phyloP scores from a whole-genome alignment of 306 rosid genomes.

The Chamaecrista fasciculata region DNA sequence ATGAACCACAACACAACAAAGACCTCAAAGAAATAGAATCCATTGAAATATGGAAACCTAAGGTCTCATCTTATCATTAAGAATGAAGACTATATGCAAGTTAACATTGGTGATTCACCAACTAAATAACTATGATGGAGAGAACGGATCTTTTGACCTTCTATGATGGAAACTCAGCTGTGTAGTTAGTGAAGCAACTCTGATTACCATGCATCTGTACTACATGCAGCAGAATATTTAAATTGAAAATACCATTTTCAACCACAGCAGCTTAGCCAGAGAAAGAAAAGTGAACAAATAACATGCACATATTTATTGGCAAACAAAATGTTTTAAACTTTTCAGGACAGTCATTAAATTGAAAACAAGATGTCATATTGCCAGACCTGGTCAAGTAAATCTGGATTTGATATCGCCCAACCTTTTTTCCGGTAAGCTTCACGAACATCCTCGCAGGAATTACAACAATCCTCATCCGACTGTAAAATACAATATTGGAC shows the following conservation, averaged over 20 bases:
- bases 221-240: background rate
- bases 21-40: background rate
- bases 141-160: slow-evolving; percentile 1
- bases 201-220: slow-evolving; percentile 2
- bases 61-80: background rate
- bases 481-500: slow-evolving; percentile 28
- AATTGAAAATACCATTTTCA: slow-evolving; percentile 19
- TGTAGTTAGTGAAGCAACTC: slow-evolving; percentile 18
- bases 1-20: background rate
- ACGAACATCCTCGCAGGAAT: slow-evolving; percentile 92
- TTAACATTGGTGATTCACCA: background rate
- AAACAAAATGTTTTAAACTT: background rate
- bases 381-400: slow-evolving; percentile 87
- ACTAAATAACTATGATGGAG: background rate
- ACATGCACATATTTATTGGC: background rate
- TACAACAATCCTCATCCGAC: slow-evolving; percentile 92
- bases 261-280: background rate
- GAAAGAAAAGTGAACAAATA: background rate
- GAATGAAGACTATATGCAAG: slow-evolving; percentile 4
- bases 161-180: background rate
- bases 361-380: slow-evolving; percentile 27
- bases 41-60: background rate
- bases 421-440: slow-evolving; percentile 97
- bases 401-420: slow-evolving; percentile 94
- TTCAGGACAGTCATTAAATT: slow-evolving; percentile 12